phyloP scores from a whole-genome alignment of 2,329 filamentous ascomycete species.

The Bipolaris victoriae region DNA sequence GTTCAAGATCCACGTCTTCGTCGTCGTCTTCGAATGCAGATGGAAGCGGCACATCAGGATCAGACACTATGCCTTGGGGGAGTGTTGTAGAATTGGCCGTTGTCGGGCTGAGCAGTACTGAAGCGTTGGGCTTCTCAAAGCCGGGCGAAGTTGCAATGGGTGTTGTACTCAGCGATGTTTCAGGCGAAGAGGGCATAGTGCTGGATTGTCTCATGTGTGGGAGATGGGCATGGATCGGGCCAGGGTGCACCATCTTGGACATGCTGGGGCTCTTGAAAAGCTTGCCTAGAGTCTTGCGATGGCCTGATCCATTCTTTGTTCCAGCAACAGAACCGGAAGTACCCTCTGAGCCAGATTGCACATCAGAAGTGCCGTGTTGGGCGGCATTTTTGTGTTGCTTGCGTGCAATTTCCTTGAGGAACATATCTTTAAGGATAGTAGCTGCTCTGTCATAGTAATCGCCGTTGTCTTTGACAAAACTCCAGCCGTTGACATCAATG shows the following conservation, averaged over 20 bases:
- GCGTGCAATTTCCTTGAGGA: conserved; percentile 77
- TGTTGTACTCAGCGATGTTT: conserved; percentile 50
- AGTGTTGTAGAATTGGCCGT: conserved; percentile 14
- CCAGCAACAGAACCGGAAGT: conserved; percentile 17
- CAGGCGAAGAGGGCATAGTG: conserved; percentile 53
- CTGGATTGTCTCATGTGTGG: conserved; percentile 44
- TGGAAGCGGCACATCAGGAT: conserved; percentile 42
- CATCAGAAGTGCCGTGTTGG: conserved; percentile 45
- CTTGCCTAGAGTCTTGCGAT: conserved; percentile 59
- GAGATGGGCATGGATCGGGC: conserved; percentile 40
- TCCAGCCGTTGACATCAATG: conserved; percentile 99
- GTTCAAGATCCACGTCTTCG: conserved; percentile 27
- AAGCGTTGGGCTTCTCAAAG: conserved; percentile 47
- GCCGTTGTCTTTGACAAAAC: conserved; percentile 99
- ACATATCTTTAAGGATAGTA: conserved; percentile 84
- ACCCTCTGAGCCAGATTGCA: conserved; percentile 29
- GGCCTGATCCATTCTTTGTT: conserved; percentile 46
- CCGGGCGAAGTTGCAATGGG: conserved; percentile 54
- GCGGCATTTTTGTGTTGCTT: conserved; percentile 56
- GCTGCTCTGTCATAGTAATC: conserved; percentile 96
- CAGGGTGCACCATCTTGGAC: conserved; percentile 59
- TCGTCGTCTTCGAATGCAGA: conserved; percentile 35
- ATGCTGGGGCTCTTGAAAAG: conserved; percentile 71
- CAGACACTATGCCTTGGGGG: conserved; percentile 33
- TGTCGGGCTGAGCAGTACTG: conserved; percentile 24